These are phyloP conservation scores for Circinella umbellata DNA, from an alignment of 371 early-diverging fungal genomes.

Conservation along the genomic window DNA sequence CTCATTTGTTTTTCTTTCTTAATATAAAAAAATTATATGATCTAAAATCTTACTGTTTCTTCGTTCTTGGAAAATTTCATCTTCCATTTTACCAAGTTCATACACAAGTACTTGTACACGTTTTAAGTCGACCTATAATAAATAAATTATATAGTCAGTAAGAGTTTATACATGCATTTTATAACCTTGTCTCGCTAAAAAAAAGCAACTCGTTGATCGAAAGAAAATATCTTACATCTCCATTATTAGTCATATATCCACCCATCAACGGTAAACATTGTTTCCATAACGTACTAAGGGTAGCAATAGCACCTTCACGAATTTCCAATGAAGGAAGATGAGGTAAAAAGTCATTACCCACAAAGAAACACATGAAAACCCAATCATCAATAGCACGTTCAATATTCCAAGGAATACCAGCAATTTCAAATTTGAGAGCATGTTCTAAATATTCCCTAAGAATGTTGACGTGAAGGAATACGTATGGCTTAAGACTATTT, in stretches of 20 bases:
- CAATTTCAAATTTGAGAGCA: constrained; percentile 74
- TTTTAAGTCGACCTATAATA: constrained; percentile 67
- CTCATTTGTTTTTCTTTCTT: background rate
- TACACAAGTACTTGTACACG: constrained; percentile 79
- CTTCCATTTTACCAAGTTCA: constrained; percentile 86
- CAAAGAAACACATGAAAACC: constrained; percentile 99
- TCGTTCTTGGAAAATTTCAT: constrained; percentile 82
- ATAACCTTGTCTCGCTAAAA: too few species aligned
- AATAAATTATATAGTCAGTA: background rate
- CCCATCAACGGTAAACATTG: constrained; percentile 72
- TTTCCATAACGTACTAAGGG: constrained; percentile 89
- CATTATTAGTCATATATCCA: constrained; percentile 88
- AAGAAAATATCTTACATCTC: constrained; percentile 51
- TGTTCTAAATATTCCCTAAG: constrained; percentile 93
- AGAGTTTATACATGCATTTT: background rate
- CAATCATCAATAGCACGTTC: constrained; percentile 98
- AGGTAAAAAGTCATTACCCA: constrained; percentile 99
- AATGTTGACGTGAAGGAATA: constrained; percentile 87
- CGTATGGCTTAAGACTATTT: constrained; percentile 79
- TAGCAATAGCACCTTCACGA: constrained; percentile 95
- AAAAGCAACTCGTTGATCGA: background rate
- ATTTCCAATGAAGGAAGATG: constrained; percentile 98
- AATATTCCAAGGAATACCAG: constrained; percentile 78
- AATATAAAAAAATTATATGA: background rate
- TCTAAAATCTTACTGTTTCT: constrained; percentile 61